Percentiles rank a stretch among this genome's conserved stretches.
Evolutionary conservation across 2,329 filamentous ascomycete genomes (phyloP).

Genomic region (Cladosporium sp.): DNA sequence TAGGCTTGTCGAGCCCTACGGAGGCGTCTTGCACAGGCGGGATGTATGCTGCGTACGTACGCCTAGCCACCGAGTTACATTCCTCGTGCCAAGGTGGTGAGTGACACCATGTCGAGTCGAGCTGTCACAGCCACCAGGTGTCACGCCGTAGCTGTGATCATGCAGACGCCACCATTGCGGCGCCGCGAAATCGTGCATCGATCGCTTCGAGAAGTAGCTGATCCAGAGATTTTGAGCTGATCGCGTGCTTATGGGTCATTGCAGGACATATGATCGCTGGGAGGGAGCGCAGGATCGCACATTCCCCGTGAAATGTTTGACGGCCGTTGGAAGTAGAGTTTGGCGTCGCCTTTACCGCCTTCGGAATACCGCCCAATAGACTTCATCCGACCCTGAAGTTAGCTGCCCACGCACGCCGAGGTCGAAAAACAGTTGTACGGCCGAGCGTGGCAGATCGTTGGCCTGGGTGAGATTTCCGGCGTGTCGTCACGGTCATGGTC

Average conservation of each 20-base stretch:
- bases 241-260: neutral
- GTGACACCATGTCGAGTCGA: neutral
- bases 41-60: neutral
- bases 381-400: neutral
- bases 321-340: constrained; percentile 5
- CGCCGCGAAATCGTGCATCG: neutral
- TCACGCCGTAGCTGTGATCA: neutral
- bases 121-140: constrained; percentile 1
- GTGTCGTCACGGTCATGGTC: neutral
- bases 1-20: neutral
- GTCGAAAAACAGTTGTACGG: neutral
- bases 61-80: neutral
- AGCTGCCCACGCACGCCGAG: neutral
- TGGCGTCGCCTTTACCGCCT: neutral
- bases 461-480: too few relatives aligned
- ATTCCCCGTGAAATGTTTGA: neutral
- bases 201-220: constrained; percentile 5
- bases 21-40: neutral
- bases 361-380: neutral
- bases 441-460: neutral
- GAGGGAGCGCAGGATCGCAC: neutral
- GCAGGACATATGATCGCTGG: neutral
- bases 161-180: constrained; percentile 1
- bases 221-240: neutral
- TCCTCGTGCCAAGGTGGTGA: neutral